phyloP scores from a whole-genome alignment of 805 yeast genomes.

The Nakazawaea ambrosiae region DNA sequence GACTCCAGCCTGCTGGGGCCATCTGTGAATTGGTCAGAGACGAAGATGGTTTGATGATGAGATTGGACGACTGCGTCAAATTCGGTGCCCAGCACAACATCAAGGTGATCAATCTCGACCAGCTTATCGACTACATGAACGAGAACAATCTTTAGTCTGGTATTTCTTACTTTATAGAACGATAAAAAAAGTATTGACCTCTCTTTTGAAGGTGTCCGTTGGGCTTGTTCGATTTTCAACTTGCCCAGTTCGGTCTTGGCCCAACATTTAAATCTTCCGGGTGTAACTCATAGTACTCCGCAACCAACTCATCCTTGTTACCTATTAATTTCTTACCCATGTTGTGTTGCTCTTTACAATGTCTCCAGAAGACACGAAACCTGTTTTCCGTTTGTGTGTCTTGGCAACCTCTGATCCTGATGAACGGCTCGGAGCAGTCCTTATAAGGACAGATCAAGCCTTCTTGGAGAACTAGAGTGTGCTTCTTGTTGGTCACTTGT shows the following conservation, averaged over 20 bases:
- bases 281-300: not conserved
- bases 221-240: not conserved
- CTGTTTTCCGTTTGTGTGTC: not conserved
- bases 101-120: slow-evolving; percentile 74
- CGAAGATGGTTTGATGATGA: slow-evolving; percentile 92
- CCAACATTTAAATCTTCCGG: too few species aligned
- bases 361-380: slow-evolving; percentile 8
- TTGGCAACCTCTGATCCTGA: not conserved
- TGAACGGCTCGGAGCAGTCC: slow-evolving; percentile 2
- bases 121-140: slow-evolving; percentile 50
- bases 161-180: not conserved
- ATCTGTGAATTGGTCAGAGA: slow-evolving; percentile 93
- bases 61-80: slow-evolving; percentile 75
- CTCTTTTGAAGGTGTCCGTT: too few species aligned
- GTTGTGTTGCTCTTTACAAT: slow-evolving; percentile 8
- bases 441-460: slow-evolving; percentile 8
- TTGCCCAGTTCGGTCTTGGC: too few species aligned
- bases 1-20: slow-evolving; percentile 78
- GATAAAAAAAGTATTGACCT: not conserved
- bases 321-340: slow-evolving; percentile 1
- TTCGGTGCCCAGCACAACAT: slow-evolving; percentile 59
- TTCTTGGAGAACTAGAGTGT: not conserved
- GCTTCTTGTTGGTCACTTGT: slow-evolving; percentile 1
- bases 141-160: slow-evolving; percentile 4
- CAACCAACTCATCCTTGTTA: not conserved